Evolutionary conservation across 2,329 filamentous ascomycete species (phyloP).

Genomic region (Xylariaceae sp.): DNA sequence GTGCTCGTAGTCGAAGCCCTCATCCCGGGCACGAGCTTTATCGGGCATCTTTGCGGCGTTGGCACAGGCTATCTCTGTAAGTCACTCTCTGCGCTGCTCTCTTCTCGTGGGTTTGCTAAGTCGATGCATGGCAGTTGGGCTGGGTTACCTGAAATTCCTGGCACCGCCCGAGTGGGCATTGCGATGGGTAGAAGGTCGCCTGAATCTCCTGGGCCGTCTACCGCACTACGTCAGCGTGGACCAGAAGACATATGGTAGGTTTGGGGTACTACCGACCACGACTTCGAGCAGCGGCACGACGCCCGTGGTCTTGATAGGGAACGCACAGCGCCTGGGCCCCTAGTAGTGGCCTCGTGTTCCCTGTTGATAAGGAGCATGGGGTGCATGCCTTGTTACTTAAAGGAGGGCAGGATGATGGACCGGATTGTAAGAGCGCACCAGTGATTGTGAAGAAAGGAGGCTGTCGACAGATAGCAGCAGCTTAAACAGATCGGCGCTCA

Average conservation of each 20-base stretch:
- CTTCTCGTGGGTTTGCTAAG: conserved; percentile 2
- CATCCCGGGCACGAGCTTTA: conserved; percentile 72
- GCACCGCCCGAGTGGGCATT: conserved; percentile 84
- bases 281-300: conserved; percentile 37
- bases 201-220: conserved; percentile 76
- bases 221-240: conserved; percentile 93
- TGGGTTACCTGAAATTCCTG: conserved; percentile 84
- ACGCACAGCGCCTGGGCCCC: conserved; percentile 63
- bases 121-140: conserved; percentile 52
- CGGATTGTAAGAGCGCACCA: no score
- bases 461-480: no score
- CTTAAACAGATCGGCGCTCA: no score
- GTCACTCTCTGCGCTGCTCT: no score
- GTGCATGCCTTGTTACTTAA: conserved; percentile 2
- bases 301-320: conserved; percentile 57
- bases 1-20: conserved; percentile 70
- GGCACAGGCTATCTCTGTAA: conserved; percentile 78
- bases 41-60: conserved; percentile 84
- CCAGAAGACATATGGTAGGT: conserved; percentile 91
- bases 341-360: conserved; percentile 30
- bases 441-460: no score
- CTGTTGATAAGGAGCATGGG: conserved; percentile 2
- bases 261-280: conserved; percentile 72
- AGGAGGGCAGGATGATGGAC: no score
- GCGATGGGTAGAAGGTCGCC: conserved; percentile 80